A percentile compares a stretch with the other conserved stretches of the same genome.
These are phyloP conservation scores for Peziza echinospora DNA, from an alignment of 495 filamentous ascomycete genomes.

Conservation along the genomic window DNA sequence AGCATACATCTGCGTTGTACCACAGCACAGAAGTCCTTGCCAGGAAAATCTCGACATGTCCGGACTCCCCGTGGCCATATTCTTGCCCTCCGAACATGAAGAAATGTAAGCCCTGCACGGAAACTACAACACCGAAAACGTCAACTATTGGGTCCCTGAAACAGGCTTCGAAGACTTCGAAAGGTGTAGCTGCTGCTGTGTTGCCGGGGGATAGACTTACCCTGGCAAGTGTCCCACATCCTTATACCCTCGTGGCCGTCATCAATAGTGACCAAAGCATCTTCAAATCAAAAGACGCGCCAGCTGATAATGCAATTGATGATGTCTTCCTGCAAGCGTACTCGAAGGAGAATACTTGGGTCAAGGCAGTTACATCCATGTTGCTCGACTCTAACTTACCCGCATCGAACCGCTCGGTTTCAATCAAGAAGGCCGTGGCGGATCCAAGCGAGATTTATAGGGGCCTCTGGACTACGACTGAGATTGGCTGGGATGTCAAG, in stretches of 20 bases:
- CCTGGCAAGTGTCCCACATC: conserved; percentile 82
- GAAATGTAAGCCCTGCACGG: conserved; percentile 51
- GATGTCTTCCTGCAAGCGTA: conserved; percentile 50
- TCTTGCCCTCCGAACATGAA: conserved; percentile 73
- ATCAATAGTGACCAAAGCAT: conserved; percentile 16
- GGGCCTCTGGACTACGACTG: conserved; percentile 65
- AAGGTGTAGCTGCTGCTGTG: conserved; percentile 60
- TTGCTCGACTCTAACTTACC: conserved; percentile 38
- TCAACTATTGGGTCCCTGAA: conserved; percentile 21
- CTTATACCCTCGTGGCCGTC: conserved; percentile 56
- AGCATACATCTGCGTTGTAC: conserved; percentile 49
- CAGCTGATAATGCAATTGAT: too few relatives aligned
- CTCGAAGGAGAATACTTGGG: conserved; percentile 61
- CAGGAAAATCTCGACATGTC: conserved; percentile 47
- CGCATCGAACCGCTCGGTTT: conserved; percentile 39
- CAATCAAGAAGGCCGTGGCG: conserved; percentile 67
- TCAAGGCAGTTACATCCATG: conserved; percentile 47
- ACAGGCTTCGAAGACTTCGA: conserved; percentile 37
- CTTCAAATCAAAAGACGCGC: conserved; percentile 16
- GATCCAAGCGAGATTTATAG: too few relatives aligned
- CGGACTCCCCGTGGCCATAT: conserved; percentile 40
- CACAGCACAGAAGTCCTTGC: conserved; percentile 50
- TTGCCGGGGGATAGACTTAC: too few relatives aligned
- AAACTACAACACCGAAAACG: conserved; percentile 35
- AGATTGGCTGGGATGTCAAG: conserved; percentile 31